Base-by-base conservation (phyloP, 441 rosid genomes). In the Gossypium davidsonii region DNA sequence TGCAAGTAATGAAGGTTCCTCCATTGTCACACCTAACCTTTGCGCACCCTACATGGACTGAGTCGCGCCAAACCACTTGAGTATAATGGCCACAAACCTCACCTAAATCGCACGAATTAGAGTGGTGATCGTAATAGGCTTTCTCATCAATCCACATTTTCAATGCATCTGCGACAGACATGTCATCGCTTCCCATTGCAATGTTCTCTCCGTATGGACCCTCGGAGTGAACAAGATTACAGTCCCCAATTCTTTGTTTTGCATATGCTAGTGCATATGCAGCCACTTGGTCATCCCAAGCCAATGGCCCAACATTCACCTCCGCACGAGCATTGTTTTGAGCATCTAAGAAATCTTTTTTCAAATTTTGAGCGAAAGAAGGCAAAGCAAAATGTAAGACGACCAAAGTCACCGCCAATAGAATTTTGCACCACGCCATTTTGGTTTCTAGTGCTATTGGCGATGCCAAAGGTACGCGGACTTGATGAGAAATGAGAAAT, bases 21-120 rank as follows among this genome's bases (percentile, higher is more conserved):
- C 85, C 83, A 18, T 8, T 69, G 18, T 5, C 25, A 72, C 82
- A 82, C 12, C 28, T 39, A 3, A 70, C 75, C 65, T 48, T 81
- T 0, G 75, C 78, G 14, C 83, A 80, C 3, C 85, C 83, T 0
- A 82, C 4, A 1, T 59, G 63, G 9, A 73, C 34, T 0, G 81
- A 74, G 2, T 73, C 12, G 0, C 58, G 28, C 85, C 85, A 82
- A 20, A 79, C 83, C 20, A 81, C 73, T 6, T 77, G 81, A 34
- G 82, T 79, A n/a, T 81, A 83, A n/a, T 77, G 80, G 1, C 71
- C 42, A n/a, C 78, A 83, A 0, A 5, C 15, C 7, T 34, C 9
- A 3, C 60, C 70, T 21, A 67, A 1, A 5, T 60, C 67, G 8
- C 81, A 79, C 6, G 66, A 37, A 14, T 79, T 72, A 2, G 81